These are phyloP conservation scores for Meripilus lineatus DNA, from an alignment of 1,284 basidiomycete genomes.

Conservation along the genomic window DNA sequence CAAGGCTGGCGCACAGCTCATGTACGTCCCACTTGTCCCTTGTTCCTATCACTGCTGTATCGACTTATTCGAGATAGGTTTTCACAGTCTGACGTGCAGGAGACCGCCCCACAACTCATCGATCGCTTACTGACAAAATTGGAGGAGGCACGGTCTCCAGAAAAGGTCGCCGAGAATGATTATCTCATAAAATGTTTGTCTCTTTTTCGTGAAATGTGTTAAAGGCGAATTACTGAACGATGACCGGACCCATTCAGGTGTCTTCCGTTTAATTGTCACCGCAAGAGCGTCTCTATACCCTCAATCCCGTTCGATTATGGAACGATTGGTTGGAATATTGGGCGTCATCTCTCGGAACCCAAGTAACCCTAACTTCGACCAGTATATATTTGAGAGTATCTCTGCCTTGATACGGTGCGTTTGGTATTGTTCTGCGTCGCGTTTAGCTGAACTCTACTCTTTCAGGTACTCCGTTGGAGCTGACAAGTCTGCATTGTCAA, in stretches of 20 bases:
- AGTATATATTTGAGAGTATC: constrained; percentile 95
- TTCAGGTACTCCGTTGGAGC: constrained; percentile 60
- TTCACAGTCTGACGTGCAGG: constrained; percentile 80
- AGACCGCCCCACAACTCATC: constrained; percentile 75
- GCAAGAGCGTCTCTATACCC: constrained; percentile 76
- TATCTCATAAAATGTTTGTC: constrained; percentile 93
- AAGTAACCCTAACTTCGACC: constrained; percentile 96
- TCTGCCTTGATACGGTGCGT: constrained; percentile 82
- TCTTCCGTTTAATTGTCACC: constrained; percentile 91
- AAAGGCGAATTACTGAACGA: constrained; percentile 1
- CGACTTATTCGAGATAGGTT: constrained; percentile 51
- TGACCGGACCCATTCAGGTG: constrained; percentile 63
- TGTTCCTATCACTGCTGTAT: neutral
- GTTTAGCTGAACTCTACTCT: neutral
- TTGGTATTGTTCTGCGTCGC: neutral
- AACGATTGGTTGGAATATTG: constrained; percentile 78
- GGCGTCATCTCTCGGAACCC: constrained; percentile 92
- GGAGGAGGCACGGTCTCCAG: constrained; percentile 77
- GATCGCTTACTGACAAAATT: constrained; percentile 80
- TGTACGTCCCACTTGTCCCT: constrained; percentile 16
- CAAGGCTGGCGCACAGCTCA: constrained; percentile 65
- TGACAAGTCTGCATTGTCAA: constrained; percentile 60
- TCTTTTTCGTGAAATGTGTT: neutral
- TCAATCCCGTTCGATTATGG: constrained; percentile 63
- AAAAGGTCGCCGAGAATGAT: constrained; percentile 97